Evolutionary conservation across 169 alveolate species (phyloP).

Genomic region (Cryptosporidium sp.): DNA sequence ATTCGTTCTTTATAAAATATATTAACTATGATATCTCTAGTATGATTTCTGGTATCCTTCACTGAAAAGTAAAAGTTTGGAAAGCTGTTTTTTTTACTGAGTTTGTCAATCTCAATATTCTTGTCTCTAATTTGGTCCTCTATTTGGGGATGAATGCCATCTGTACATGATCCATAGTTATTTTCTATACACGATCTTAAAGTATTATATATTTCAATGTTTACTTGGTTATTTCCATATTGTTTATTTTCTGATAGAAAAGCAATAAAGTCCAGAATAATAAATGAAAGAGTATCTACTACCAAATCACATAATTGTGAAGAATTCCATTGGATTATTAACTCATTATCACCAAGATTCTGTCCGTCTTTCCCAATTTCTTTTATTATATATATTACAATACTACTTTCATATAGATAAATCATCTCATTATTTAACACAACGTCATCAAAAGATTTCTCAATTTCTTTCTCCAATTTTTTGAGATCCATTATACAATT

Average conservation of each 20-base stretch:
- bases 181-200: slow-evolving; percentile 32
- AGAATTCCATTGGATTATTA: slow-evolving; percentile 63
- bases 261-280: slow-evolving; percentile 38
- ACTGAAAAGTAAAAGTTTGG: slow-evolving; percentile 21
- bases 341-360: slow-evolving; percentile 5
- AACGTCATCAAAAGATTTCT: slow-evolving; percentile 49
- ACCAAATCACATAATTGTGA: slow-evolving; percentile 30
- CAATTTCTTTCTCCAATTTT: slow-evolving; percentile 8
- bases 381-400: slow-evolving; percentile 9
- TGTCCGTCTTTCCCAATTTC: background rate
- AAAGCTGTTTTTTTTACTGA: background rate
- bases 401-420: slow-evolving; percentile 10
- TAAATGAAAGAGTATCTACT: slow-evolving; percentile 64
- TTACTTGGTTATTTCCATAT: background rate
- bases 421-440: background rate
- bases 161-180: slow-evolving; percentile 38
- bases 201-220: slow-evolving; percentile 11
- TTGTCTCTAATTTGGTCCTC: background rate
- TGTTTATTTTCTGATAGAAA: background rate
- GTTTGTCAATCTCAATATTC: background rate
- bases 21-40: slow-evolving; percentile 10
- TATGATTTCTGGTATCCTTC: background rate
- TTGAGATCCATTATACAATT: background rate
- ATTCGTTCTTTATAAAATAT: slow-evolving; percentile 21
- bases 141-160: slow-evolving; percentile 48